These are phyloP conservation scores for Dactylorhiza incarnata DNA, from an alignment of 106 monocot genomes.

Conservation along the genomic window DNA sequence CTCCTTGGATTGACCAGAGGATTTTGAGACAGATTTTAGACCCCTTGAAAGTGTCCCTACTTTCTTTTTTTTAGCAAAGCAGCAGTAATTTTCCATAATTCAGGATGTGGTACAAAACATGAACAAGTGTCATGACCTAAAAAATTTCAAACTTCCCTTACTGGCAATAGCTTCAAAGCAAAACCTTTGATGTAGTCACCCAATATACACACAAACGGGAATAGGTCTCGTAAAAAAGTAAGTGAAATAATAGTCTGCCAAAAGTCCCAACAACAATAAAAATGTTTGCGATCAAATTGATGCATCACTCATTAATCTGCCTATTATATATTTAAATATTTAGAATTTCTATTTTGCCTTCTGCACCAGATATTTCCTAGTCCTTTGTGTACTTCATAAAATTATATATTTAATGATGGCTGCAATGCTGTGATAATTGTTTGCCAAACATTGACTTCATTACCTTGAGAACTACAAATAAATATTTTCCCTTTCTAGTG, in stretches of 20 bases:
- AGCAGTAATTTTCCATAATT: not conserved
- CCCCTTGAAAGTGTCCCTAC: not conserved
- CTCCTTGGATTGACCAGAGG: not conserved
- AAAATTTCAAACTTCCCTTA: not conserved
- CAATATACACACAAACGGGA: not conserved
- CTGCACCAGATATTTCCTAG: no score
- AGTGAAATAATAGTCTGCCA: no score
- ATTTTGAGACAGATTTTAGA: not conserved
- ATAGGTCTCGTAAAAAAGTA: not conserved
- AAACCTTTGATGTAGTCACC: not conserved
- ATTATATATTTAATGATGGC: not conserved
- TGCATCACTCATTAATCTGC: no score
- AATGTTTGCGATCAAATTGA: no score
- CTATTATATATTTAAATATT: no score
- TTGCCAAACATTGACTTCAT: not conserved
- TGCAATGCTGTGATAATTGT: not conserved
- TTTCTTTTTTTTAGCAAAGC: not conserved
- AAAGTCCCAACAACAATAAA: no score
- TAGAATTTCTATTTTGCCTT: no score
- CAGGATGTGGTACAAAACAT: not conserved
- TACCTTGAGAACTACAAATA: not conserved
- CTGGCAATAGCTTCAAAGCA: not conserved
- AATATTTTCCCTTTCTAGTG: not conserved
- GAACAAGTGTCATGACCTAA: not conserved
- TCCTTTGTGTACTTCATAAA: not conserved